Evolutionary conservation across 2,329 filamentous ascomycete species (phyloP).

Genomic region (Knoxdaviesia capensis): DNA sequence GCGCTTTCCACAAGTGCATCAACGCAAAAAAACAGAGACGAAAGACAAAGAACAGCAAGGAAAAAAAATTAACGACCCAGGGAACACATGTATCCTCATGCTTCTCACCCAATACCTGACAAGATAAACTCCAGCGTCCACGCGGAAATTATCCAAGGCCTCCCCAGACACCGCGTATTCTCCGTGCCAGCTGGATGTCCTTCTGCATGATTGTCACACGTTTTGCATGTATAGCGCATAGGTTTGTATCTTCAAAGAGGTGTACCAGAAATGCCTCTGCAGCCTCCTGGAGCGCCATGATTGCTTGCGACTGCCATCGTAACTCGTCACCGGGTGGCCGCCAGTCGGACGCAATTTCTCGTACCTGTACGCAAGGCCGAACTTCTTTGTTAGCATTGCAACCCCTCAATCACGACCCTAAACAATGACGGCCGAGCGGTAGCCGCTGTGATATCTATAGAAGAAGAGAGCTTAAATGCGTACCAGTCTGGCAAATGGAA

Average conservation of each 20-base stretch:
- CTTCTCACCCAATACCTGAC: not conserved
- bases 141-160: conserved; percentile 17
- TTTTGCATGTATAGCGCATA: conserved; percentile 93
- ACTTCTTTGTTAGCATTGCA: conserved; percentile 5
- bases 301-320: conserved; percentile 91
- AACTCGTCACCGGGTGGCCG: conserved; percentile 47
- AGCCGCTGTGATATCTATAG: too few relatives aligned
- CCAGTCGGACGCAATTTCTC: conserved; percentile 51
- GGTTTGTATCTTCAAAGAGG: conserved; percentile 89
- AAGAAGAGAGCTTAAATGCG: conserved; percentile 6
- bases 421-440: too few relatives aligned
- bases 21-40: not conserved
- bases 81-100: not conserved
- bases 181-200: conserved; percentile 79
- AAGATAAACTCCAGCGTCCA: not conserved
- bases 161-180: conserved; percentile 62
- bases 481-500: conserved; percentile 62
- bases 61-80: not conserved
- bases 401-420: not conserved
- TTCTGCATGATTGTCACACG: conserved; percentile 95
- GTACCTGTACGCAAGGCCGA: conserved; percentile 21
- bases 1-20: not conserved
- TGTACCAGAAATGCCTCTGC: conserved; percentile 93
- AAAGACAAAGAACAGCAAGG: not conserved
- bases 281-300: conserved; percentile 82